Conservation (phyloP, 305 asterid genomes). For the Ajuga reptans region DNA sequence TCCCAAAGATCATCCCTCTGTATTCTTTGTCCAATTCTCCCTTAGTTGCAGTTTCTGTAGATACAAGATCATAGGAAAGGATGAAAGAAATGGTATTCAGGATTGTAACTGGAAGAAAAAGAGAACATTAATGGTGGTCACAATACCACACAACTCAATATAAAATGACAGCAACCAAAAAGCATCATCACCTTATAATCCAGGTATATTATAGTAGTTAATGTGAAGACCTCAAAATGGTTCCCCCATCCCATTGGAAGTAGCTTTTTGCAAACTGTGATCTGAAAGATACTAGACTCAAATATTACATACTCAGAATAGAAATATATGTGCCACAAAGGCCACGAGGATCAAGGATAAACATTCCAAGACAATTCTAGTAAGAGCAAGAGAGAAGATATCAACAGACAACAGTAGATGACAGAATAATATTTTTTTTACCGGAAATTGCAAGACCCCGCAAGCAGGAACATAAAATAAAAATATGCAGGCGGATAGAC, state of each 20-base stretch:
- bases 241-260: slow-evolving; percentile 83
- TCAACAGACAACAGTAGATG: slow-evolving; percentile 6
- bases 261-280: slow-evolving; percentile 23
- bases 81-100: slow-evolving; percentile 18
- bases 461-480: background rate
- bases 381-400: background rate
- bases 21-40: slow-evolving; percentile 66
- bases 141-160: slow-evolving; percentile 9
- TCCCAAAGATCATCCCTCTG: slow-evolving; percentile 69
- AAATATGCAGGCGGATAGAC: background rate
- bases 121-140: slow-evolving; percentile 11
- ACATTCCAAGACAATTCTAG: background rate
- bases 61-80: slow-evolving; percentile 20
- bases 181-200: slow-evolving; percentile 75
- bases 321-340: background rate
- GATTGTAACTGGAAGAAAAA: slow-evolving; percentile 11
- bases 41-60: slow-evolving; percentile 68
- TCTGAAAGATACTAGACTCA: slow-evolving; percentile 25
- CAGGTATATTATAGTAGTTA: slow-evolving; percentile 70
- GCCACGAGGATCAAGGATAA: slow-evolving; percentile 4
- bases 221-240: slow-evolving; percentile 73
- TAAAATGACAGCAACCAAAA: slow-evolving; percentile 19
- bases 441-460: background rate
- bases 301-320: slow-evolving; percentile 14
- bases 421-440: background rate